Conservation (phyloP, 306 rosid species). For the Cotoneaster glaucophyllus region DNA sequence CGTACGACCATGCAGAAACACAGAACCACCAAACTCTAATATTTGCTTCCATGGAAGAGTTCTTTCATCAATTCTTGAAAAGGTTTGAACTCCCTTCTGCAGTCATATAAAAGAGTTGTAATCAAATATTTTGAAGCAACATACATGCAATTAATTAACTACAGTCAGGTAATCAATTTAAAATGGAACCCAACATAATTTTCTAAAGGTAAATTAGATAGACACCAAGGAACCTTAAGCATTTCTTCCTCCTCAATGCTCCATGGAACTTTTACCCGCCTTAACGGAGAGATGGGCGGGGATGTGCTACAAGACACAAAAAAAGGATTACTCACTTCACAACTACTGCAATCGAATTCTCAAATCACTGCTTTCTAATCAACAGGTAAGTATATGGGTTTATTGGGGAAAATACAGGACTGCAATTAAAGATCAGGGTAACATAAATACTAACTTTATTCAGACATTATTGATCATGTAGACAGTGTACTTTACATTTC, state of each 20-base stretch:
- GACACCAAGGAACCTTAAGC: constrained; percentile 35
- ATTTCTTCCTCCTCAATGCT: constrained; percentile 52
- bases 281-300: constrained; percentile 18
- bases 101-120: not conserved
- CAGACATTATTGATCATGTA: constrained; percentile 9
- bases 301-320: constrained; percentile 36
- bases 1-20: constrained; percentile 38
- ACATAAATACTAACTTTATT: not conserved
- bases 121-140: not conserved
- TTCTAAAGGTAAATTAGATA: not conserved
- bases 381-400: not conserved
- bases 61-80: constrained; percentile 16
- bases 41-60: constrained; percentile 50
- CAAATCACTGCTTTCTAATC: not conserved
- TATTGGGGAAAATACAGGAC: not conserved
- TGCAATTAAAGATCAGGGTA: not conserved
- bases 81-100: constrained; percentile 56
- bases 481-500: constrained; percentile 2
- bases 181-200: not conserved
- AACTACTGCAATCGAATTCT: not conserved
- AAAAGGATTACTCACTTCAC: not conserved
- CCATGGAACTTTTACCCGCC: constrained; percentile 46
- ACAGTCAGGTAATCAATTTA: not conserved
- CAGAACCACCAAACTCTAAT: constrained; percentile 43
- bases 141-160: not conserved